Evolutionary conservation across 148 eudicot species (phyloP), one percentile per base, ranked within the genome.

Genomic region (Selenicereus undatus): DNA sequence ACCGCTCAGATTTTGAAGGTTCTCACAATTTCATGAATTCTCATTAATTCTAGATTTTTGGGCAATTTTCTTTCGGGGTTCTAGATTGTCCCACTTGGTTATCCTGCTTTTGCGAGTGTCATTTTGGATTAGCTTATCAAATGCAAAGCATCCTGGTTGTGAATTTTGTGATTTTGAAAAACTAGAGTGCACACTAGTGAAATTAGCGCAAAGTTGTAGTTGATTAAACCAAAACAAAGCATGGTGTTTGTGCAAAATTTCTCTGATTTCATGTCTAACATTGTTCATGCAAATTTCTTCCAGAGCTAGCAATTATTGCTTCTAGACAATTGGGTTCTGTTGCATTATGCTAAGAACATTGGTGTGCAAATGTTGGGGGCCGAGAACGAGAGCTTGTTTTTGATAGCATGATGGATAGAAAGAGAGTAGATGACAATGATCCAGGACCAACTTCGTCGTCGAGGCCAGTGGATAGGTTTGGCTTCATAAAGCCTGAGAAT

Each of bases 401-500:
- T 82, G 83, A 75, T 79, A 78, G 85, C 76, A 56, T 77, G 81
- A 97, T 91, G 99, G 98, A 94, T 52, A 90, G 84, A 86, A 89
- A 86, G 82, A 88, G 74, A 76, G 76, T 79, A 70, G 99, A 92
- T 77, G 97, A 87, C 50, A 56, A 78, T 72, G 97, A 92, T 60
- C 51, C 86, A n/a, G 90, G 68, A 66, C 84, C 94, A 72, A 85
- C 22, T 62, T 87, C 82, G 0, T 83, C 86, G 2, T 86, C 85
- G 21, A 89, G 83, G 84, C 88, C 77, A 76, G 97, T 96, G 7
- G 98, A 94, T 66, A 88, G 91, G 81, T 96, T 94, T 84, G 99
- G 98, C 73, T 93, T 92, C 80, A 91, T 93, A 22, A 93, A 92
- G 87, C 87, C 87, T 50, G 98, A 94, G 77, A 83, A 68, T 76